These are phyloP conservation scores for Aleurites moluccanus DNA, from an alignment of 441 rosid species.

Conservation along the genomic window DNA sequence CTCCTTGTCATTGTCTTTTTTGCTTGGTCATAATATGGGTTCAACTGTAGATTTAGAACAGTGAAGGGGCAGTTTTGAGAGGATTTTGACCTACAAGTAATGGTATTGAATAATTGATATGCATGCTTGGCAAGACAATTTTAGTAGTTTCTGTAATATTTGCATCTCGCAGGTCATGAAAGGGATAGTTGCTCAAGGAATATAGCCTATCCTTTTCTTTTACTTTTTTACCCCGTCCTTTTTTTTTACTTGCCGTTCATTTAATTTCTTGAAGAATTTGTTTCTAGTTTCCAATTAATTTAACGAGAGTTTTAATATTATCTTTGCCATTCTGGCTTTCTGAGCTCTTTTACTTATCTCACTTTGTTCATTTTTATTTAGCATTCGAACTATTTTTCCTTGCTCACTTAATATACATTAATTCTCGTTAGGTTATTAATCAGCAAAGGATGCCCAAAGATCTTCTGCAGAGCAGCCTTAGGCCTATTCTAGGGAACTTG, in stretches of 20 bases:
- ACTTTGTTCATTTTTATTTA: background rate
- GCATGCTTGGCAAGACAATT: background rate
- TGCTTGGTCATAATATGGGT: constrained; percentile 1
- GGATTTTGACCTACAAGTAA: background rate
- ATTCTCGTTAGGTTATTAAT: constrained; percentile 72
- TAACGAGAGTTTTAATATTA: background rate
- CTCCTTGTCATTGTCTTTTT: background rate
- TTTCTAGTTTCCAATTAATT: background rate
- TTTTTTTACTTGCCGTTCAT: background rate
- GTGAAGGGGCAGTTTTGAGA: background rate
- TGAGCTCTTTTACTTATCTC: background rate
- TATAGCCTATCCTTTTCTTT: too few species aligned
- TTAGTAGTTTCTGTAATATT: background rate
- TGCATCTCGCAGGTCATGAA: background rate
- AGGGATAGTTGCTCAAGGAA: background rate
- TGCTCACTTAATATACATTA: constrained; percentile 1
- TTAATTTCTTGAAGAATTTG: background rate
- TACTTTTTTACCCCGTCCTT: background rate
- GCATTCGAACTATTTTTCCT: background rate
- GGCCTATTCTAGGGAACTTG: constrained; percentile 95
- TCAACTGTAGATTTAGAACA: background rate
- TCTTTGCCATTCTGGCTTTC: background rate
- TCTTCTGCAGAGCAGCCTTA: constrained; percentile 96
- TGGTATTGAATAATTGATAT: background rate
- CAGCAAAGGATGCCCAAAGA: constrained; percentile 99